Percentiles rank a stretch among this genome's conserved stretches.
Conservation (phyloP, 2,329 filamentous ascomycete species). For the Drechslera avenae region DNA sequence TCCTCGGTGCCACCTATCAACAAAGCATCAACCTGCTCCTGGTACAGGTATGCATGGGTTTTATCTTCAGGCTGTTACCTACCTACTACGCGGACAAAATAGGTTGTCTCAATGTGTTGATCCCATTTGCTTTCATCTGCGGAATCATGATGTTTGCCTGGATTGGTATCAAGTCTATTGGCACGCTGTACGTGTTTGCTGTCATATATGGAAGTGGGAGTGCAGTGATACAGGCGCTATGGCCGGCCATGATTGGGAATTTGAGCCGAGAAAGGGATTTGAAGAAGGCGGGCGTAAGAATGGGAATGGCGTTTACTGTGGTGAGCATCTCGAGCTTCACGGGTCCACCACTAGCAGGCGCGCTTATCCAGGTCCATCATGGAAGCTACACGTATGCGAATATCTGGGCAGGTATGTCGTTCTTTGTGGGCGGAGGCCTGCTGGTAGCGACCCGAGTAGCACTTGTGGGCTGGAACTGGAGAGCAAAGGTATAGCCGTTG, state of each 20-base stretch:
- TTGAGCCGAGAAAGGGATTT: conserved; percentile 42
- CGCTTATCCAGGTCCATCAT: conserved; percentile 35
- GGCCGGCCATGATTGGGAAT: conserved; percentile 32
- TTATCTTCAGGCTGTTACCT: conserved; percentile 56
- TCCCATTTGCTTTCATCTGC: conserved; percentile 53
- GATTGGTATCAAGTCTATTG: conserved; percentile 36
- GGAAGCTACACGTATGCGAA: conserved; percentile 45
- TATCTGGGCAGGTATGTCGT: conserved; percentile 43
- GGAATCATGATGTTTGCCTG: conserved; percentile 51
- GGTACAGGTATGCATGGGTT: conserved; percentile 57
- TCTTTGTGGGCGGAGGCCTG: conserved; percentile 33
- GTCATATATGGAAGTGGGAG: conserved; percentile 37
- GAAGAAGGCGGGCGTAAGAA: conserved; percentile 42
- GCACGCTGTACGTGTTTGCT: conserved; percentile 38
- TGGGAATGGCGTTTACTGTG: conserved; percentile 47
- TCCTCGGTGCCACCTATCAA: conserved; percentile 55
- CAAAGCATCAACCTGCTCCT: conserved; percentile 62
- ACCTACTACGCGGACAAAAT: conserved; percentile 48
- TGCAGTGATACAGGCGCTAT: conserved; percentile 40
- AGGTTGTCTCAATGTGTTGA: conserved; percentile 57
- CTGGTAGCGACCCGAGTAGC: conserved; percentile 35
- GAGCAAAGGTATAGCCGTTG: conserved; percentile 27
- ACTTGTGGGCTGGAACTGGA: conserved; percentile 38
- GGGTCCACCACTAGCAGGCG: conserved; percentile 44
- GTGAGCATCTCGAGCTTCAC: conserved; percentile 45